Evolutionary conservation across 2,329 filamentous ascomycete genomes (phyloP), one percentile per base, ranked within the genome.

Genomic region (Aspergillus sp.): DNA sequence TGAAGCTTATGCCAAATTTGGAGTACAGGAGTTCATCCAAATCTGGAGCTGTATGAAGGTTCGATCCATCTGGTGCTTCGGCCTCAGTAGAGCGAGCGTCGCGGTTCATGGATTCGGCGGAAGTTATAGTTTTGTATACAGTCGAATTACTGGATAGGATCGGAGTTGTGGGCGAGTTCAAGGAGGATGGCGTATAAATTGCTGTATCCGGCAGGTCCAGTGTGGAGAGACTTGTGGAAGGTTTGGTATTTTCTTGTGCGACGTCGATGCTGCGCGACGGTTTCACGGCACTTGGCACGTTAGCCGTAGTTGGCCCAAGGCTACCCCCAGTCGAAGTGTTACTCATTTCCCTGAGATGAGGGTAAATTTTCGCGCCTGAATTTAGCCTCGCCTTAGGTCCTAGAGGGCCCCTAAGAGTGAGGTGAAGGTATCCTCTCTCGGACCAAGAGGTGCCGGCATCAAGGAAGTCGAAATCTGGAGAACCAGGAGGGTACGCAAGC

Each of bases 401-500:
- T 41, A 61, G 57, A 48, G 27, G 46, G 9, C 58, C 45, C 43
- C 67, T 63, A 40, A 67, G 64, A 17, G 63, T 63, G 23, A 71
- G 25, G 39, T 60, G 53, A 6, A 71, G 65, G 49, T 64, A 65
- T 4, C 57, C 51, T 6, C 51, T 49, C 6, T 50, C 43, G 40
- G 55, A 46, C 9, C 49, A 33, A 9, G 14, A 52, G 6, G 19
- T 33, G 5, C 46, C 21, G 6, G 33, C 23, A 53, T 64, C 62
- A 19, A 74, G 64, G 41, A 70, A 70, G 2, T 49, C 37, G 55
- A 73, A 74, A 9, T 59, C 62, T 6, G 52, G 49, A 11, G 67
- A 70, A 21, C 57, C 44, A 0, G 63, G 64, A 25, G 70, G 66
- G 49, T 72, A 76, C 4, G 66, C 66, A 53, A 77, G 52, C 55